phyloP scores from a whole-genome alignment of 2,329 filamentous ascomycete genomes.

The Diaporthe sp. region DNA sequence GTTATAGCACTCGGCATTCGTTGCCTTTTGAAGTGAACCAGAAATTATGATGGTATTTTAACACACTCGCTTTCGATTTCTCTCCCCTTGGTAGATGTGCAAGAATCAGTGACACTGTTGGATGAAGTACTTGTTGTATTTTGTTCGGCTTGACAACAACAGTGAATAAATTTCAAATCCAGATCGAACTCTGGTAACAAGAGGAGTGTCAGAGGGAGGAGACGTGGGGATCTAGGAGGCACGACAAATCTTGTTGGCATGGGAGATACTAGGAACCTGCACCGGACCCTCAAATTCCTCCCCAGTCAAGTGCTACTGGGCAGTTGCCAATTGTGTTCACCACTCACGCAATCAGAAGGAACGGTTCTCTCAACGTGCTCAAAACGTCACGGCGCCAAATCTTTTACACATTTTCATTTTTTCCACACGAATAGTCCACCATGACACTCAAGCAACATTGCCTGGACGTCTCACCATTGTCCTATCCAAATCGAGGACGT shows the following conservation, averaged over 20 bases:
- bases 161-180: background rate
- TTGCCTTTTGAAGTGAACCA: background rate
- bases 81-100: background rate
- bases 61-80: too few relatives aligned
- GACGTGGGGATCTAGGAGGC: background rate
- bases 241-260: background rate
- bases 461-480: background rate
- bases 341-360: background rate
- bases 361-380: too few relatives aligned
- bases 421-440: background rate
- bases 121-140: background rate
- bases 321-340: background rate
- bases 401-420: background rate
- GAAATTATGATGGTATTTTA: background rate
- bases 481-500: background rate
- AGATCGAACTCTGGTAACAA: too few relatives aligned
- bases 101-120: background rate
- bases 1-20: background rate
- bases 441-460: background rate
- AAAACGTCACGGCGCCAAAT: background rate
- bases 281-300: background rate
- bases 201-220: background rate
- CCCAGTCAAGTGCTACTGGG: background rate
- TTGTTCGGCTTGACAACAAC: too few relatives aligned
- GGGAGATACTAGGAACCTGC: background rate